Percentiles rank a stretch among this genome's conserved stretches.
Conservation (phyloP, 441 rosid genomes). For the Mallotus japonicus region DNA sequence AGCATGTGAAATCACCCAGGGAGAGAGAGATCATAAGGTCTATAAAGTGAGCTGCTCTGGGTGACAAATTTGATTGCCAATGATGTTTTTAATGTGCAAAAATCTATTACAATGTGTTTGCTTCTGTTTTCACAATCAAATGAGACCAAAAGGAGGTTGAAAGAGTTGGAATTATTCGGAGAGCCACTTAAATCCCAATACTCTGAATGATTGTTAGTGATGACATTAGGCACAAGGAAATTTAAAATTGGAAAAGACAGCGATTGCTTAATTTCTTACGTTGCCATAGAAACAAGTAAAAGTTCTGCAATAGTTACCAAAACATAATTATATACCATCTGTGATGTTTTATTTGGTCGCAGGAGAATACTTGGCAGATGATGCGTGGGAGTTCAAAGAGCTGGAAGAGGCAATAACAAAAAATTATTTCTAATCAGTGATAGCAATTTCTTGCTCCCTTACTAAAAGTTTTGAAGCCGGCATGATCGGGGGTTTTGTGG, state of each 20-base stretch:
- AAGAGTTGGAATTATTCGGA: not conserved
- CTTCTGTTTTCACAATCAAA: not conserved
- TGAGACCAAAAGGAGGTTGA: not conserved
- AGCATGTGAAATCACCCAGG: not conserved
- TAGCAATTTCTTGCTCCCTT: not conserved
- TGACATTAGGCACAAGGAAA: not conserved
- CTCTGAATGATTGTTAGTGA: not conserved
- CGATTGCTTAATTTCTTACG: not conserved
- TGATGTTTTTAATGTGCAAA: not conserved
- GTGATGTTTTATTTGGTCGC: conserved; percentile 10
- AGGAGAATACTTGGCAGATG: conserved; percentile 82
- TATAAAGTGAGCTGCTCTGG: not conserved
- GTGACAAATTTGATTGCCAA: not conserved
- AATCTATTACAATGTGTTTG: not conserved
- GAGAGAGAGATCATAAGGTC: not conserved
- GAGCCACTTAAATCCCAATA: not conserved
- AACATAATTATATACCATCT: not conserved
- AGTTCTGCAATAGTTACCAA: conserved; percentile 3
- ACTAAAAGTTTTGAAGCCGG: not conserved
- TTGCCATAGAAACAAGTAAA: not conserved
- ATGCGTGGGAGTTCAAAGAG: conserved; percentile 89
- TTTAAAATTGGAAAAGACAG: not conserved
- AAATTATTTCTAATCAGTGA: conserved; percentile 52
- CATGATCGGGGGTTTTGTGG: not conserved
- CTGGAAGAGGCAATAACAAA: conserved; percentile 77